Conservation (phyloP, 2,329 filamentous ascomycete species). For the Diaporthe ampelina region DNA sequence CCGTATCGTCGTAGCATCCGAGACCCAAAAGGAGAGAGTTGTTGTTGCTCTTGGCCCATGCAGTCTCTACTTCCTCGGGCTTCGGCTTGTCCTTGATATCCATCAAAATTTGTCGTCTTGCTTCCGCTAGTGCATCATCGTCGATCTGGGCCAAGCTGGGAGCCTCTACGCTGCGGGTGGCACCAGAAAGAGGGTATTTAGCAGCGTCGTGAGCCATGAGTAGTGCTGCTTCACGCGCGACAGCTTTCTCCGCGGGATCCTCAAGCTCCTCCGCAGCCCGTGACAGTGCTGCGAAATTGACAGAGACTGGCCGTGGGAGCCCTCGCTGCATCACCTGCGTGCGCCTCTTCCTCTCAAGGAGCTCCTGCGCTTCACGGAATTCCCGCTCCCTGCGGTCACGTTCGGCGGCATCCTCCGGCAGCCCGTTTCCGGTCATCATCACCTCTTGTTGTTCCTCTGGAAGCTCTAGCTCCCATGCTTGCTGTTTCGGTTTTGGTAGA, state of each 20-base stretch:
- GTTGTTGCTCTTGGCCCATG: slow-evolving; percentile 67
- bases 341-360: slow-evolving; percentile 82
- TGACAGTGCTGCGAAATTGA: slow-evolving; percentile 80
- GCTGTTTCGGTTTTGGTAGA: slow-evolving; percentile 92
- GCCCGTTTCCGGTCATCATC: slow-evolving; percentile 57
- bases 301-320: slow-evolving; percentile 80
- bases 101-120: slow-evolving; percentile 81
- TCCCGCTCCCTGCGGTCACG: slow-evolving; percentile 84
- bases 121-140: slow-evolving; percentile 80
- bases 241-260: slow-evolving; percentile 76
- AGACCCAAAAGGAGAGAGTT: slow-evolving; percentile 81
- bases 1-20: slow-evolving; percentile 83
- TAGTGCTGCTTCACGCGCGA: slow-evolving; percentile 82
- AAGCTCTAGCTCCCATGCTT: slow-evolving; percentile 93
- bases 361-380: slow-evolving; percentile 76
- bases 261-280: slow-evolving; percentile 71
- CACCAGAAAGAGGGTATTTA: slow-evolving; percentile 79
- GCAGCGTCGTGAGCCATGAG: slow-evolving; percentile 87
- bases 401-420: slow-evolving; percentile 71
- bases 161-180: slow-evolving; percentile 74
- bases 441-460: slow-evolving; percentile 84
- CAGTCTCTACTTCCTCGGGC: slow-evolving; percentile 64
- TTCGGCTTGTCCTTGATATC: slow-evolving; percentile 71
- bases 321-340: slow-evolving; percentile 92
- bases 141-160: slow-evolving; percentile 74